phyloP scores from a whole-genome alignment of 2,329 filamentous ascomycete species.

The Pochonia chlamydosporia region DNA sequence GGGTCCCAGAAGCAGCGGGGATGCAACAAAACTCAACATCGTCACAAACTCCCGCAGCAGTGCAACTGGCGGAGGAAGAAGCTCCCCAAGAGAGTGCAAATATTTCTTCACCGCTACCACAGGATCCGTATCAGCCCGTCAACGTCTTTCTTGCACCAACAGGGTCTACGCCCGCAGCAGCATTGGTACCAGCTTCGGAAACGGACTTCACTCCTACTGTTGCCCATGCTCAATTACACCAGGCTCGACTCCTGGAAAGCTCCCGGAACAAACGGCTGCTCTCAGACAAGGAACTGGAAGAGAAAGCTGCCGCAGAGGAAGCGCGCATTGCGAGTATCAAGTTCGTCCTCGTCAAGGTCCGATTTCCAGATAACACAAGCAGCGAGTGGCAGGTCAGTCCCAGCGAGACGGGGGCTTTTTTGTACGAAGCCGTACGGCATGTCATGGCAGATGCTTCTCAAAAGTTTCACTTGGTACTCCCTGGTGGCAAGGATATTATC shows the following conservation, averaged over 20 bases:
- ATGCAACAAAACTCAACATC: neutral
- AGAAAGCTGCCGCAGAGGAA: conserved; percentile 59
- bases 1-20: conserved; percentile 1
- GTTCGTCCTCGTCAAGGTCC: conserved; percentile 69
- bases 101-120: conserved; percentile 6
- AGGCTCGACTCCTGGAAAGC: conserved; percentile 56
- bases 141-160: conserved; percentile 74
- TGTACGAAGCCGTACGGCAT: conserved; percentile 69
- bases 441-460: conserved; percentile 62
- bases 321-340: conserved; percentile 61
- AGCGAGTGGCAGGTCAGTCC: conserved; percentile 67
- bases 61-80: conserved; percentile 14
- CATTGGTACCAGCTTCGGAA: conserved; percentile 60
- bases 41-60: conserved; percentile 5
- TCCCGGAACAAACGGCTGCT: conserved; percentile 70
- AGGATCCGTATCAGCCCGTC: conserved; percentile 45
- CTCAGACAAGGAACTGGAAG: conserved; percentile 76
- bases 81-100: conserved; percentile 3
- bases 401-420: conserved; percentile 59
- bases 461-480: conserved; percentile 66
- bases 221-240: conserved; percentile 69
- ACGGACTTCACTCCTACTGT: conserved; percentile 72
- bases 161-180: conserved; percentile 68
- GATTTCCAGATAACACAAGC: conserved; percentile 81
- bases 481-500: conserved; percentile 46